Percentiles rank a stretch among this genome's conserved stretches.
phyloP scores from a whole-genome alignment of 1,284 basidiomycete species.

The Marasmius sp. region DNA sequence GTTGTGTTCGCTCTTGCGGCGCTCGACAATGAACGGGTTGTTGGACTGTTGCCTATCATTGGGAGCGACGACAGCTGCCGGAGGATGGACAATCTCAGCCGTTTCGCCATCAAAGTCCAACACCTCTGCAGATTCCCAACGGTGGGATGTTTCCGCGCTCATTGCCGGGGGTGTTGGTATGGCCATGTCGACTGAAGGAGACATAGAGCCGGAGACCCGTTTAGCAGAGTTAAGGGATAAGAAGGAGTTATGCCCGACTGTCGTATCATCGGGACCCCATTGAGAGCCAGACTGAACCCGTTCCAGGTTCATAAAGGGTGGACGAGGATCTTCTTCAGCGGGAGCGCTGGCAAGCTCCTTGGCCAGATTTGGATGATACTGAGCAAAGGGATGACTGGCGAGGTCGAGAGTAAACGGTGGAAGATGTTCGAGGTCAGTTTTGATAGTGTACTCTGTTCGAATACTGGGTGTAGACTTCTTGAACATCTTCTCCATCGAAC shows the following conservation, averaged over 20 bases:
- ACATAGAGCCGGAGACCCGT: slow-evolving; percentile 38
- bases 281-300: slow-evolving; percentile 37
- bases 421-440: slow-evolving; percentile 37
- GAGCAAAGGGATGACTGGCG: slow-evolving; percentile 39
- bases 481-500: slow-evolving; percentile 64
- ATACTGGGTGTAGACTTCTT: slow-evolving; percentile 58
- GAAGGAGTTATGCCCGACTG: slow-evolving; percentile 48
- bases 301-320: slow-evolving; percentile 38
- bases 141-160: slow-evolving; percentile 44
- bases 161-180: slow-evolving; percentile 60
- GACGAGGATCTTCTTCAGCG: slow-evolving; percentile 35
- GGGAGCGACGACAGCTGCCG: slow-evolving; percentile 23
- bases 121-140: slow-evolving; percentile 73
- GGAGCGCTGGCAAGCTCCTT: slow-evolving; percentile 42
- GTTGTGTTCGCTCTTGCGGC: slow-evolving; percentile 46
- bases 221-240: slow-evolving; percentile 41
- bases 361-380: slow-evolving; percentile 55
- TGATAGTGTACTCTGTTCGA: slow-evolving; percentile 47
- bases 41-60: slow-evolving; percentile 1
- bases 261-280: slow-evolving; percentile 56
- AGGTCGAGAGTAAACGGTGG: slow-evolving; percentile 33
- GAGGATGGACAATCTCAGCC: slow-evolving; percentile 23
- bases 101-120: slow-evolving; percentile 41
- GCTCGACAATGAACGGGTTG: slow-evolving; percentile 44
- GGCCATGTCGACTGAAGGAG: slow-evolving; percentile 50